Evolutionary conservation across 352 stramenopile genomes (phyloP), one percentile per base, ranked within the genome.

Genomic region (Phytophthora fragariae): DNA sequence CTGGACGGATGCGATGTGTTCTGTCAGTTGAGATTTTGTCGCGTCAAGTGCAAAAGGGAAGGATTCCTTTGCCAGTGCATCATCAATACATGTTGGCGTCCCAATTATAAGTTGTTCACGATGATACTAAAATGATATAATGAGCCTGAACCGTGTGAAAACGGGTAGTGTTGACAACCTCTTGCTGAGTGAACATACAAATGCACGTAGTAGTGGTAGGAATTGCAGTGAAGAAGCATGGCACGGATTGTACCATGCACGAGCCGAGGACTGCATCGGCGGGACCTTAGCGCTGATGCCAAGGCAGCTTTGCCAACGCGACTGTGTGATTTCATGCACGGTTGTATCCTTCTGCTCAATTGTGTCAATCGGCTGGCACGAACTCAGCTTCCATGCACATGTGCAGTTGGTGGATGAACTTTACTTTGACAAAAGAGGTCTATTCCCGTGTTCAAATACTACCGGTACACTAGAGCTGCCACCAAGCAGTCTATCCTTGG

Each of bases 61-160:
- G 15, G 58, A 12, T 33, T 14, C 24, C 11, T 24, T 44, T 50
- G 0, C 33, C 31, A 12, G 15, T 27, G 39, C 54, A 57, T 56
- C 7, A 53, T 54, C 11, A 41, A 52, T 52, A n/a, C 39, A 53
- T 72, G 35, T 68, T 37, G 44, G 68, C n/a, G 5, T n/a, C 46
- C 41, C 49, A 59, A 66, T 27, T 58, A 39, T 46, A 50, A 70
- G 33, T 29, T 64, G 69, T 85, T 87, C 82, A 89, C 82, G 69
- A 83, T 90, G 83, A 89, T 90, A 75, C 71, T 80, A 71, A 77
- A 83, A 84, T 91, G 85, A 89, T 91, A 91, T 92, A 92, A 91
- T 92, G 85, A 92, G 82, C 58, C 83, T 88, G 85, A 92, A 88
- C 77, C 71, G 63, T 64, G 41, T 73, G 74, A 80, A 64, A 77